Conservation (phyloP, 306 rosid genomes). For the Cucurbita argyrosperma region DNA sequence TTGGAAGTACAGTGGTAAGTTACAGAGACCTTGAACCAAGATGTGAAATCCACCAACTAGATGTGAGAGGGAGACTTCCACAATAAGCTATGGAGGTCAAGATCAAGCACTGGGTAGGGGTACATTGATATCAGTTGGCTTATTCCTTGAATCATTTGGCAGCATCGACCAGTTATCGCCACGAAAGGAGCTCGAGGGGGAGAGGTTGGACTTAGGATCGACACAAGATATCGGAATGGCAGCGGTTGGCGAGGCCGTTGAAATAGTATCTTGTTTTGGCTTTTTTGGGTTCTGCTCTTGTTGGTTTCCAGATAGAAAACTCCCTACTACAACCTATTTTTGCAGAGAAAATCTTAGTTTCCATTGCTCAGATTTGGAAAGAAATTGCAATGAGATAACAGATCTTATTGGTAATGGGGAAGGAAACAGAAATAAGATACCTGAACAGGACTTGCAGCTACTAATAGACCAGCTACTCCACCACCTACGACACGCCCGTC, state of each 20-base stretch:
- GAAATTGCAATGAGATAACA: background rate
- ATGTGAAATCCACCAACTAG: background rate
- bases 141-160: slow-evolving; percentile 30
- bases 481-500: slow-evolving; percentile 96
- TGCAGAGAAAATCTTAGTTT: background rate
- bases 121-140: slow-evolving; percentile 42
- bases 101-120: slow-evolving; percentile 7
- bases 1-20: background rate
- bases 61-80: background rate
- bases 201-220: slow-evolving; percentile 33
- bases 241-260: slow-evolving; percentile 31
- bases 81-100: background rate
- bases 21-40: slow-evolving; percentile 1
- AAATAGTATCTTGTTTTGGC: slow-evolving; percentile 45
- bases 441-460: slow-evolving; percentile 94
- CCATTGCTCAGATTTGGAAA: background rate
- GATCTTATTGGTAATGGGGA: background rate
- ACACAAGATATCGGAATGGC: slow-evolving; percentile 35
- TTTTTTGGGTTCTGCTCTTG: slow-evolving; percentile 72
- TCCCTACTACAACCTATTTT: slow-evolving; percentile 77
- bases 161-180: slow-evolving; percentile 39
- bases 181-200: slow-evolving; percentile 29
- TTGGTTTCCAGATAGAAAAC: slow-evolving; percentile 89
- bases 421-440: slow-evolving; percentile 13
- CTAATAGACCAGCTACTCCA: slow-evolving; percentile 81